These are phyloP conservation scores for Paraglomus brasilianum DNA, from an alignment of 192 early-diverging fungal genomes.

Conservation along the genomic window DNA sequence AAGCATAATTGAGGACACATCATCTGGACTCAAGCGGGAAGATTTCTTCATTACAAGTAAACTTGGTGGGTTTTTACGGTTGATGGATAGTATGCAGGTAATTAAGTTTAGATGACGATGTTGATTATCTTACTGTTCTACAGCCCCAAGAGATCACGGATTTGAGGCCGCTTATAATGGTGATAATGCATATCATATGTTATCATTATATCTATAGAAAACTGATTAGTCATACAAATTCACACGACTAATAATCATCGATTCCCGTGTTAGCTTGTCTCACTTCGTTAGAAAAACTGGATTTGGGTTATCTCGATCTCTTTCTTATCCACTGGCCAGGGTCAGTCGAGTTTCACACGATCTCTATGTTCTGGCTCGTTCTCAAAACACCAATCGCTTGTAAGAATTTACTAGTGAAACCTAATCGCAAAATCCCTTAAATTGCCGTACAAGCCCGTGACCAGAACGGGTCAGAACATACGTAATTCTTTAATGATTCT, in stretches of 20 bases:
- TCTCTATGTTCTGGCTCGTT: background rate
- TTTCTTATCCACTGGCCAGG: constrained; percentile 82
- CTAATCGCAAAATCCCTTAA: background rate
- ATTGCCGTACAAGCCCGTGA: background rate
- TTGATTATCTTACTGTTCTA: background rate
- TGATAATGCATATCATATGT: constrained; percentile 8
- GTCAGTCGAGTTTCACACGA: constrained; percentile 27
- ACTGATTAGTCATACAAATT: background rate
- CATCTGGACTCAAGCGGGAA: constrained; percentile 48
- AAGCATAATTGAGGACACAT: constrained; percentile 44
- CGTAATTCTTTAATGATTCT: constrained; percentile 13
- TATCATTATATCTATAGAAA: constrained; percentile 4
- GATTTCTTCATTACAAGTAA: constrained; percentile 75
- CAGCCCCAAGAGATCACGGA: constrained; percentile 69
- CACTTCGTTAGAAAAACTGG: constrained; percentile 54
- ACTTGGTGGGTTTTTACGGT: constrained; percentile 41
- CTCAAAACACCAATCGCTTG: background rate
- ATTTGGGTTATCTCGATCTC: constrained; percentile 68
- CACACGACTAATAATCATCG: background rate
- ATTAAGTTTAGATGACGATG: background rate
- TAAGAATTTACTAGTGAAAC: background rate
- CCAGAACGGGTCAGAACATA: constrained; percentile 29
- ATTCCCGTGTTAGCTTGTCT: constrained; percentile 44
- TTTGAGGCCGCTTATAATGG: constrained; percentile 57
- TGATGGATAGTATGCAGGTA: background rate